These are phyloP conservation scores for Potentilla sterilis DNA, from an alignment of 306 rosid genomes.

Conservation along the genomic window DNA sequence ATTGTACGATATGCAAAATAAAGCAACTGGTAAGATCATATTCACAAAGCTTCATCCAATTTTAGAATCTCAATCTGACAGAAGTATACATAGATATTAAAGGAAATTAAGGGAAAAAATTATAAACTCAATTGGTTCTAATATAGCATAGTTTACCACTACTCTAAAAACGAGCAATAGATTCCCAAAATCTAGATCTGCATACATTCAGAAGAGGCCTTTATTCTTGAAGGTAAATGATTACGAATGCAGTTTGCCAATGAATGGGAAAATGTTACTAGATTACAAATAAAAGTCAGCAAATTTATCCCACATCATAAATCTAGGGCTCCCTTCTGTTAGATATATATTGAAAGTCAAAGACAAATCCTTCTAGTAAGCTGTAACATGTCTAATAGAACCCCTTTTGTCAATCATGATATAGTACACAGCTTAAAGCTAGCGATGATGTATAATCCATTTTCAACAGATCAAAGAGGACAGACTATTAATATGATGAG, in stretches of 20 bases:
- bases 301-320: not conserved
- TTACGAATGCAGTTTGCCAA: not conserved
- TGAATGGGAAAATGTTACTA: not conserved
- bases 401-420: not conserved
- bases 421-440: not conserved
- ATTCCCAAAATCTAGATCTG: not conserved
- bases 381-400: not conserved
- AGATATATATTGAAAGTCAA: not conserved
- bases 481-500: not conserved
- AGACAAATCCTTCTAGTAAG: not conserved
- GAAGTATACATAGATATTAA: not conserved
- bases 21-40: not conserved
- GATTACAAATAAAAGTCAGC: not conserved
- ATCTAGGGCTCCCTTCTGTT: not conserved
- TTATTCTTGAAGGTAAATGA: not conserved
- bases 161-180: not conserved
- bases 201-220: not conserved
- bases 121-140: not conserved
- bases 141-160: not conserved
- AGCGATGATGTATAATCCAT: not conserved
- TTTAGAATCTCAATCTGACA: conserved; percentile 12
- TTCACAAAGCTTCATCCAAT: not conserved
- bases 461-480: conserved; percentile 5
- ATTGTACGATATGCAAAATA: conserved; percentile 3
- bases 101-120: not conserved